These are phyloP conservation scores for Epichloe uncinata DNA, from an alignment of 2,329 filamentous ascomycete species.

Conservation along the genomic window DNA sequence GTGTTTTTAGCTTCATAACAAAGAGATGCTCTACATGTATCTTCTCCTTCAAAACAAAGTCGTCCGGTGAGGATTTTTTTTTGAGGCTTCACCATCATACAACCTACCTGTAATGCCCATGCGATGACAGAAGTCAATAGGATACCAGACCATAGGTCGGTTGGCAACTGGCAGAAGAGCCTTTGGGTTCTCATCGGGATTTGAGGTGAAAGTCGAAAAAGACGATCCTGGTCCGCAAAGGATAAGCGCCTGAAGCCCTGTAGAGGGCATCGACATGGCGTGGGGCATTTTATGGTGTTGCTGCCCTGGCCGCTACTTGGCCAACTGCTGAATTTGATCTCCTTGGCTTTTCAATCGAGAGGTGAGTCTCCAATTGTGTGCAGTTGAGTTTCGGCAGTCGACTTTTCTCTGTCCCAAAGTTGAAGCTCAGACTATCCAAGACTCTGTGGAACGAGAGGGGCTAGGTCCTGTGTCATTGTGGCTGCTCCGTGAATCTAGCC, in stretches of 20 bases:
- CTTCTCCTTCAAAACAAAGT: background rate
- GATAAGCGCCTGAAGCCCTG: slow-evolving; percentile 71
- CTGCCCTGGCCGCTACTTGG: background rate
- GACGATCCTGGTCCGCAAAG: slow-evolving; percentile 73
- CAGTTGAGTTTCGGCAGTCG: background rate
- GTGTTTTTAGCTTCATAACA: background rate
- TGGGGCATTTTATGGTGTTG: slow-evolving; percentile 48
- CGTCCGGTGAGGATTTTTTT: too few species aligned
- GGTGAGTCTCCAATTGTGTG: background rate
- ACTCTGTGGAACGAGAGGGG: background rate
- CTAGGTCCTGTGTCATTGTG: background rate
- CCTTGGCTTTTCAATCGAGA: background rate
- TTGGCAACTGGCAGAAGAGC: slow-evolving; percentile 73
- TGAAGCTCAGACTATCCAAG: background rate
- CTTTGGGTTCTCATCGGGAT: slow-evolving; percentile 68
- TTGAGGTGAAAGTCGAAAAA: slow-evolving; percentile 70
- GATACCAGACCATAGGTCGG: slow-evolving; percentile 81
- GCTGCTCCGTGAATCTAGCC: too few species aligned
- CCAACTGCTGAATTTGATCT: background rate
- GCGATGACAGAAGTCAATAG: slow-evolving; percentile 72
- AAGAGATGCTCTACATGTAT: background rate
- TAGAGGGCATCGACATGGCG: slow-evolving; percentile 56
- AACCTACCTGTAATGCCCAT: slow-evolving; percentile 60
- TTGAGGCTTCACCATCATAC: too few species aligned
- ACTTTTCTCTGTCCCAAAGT: background rate